These are phyloP conservation scores for Parachaetomium inaequale DNA, from an alignment of 495 filamentous ascomycete species.

Conservation along the genomic window DNA sequence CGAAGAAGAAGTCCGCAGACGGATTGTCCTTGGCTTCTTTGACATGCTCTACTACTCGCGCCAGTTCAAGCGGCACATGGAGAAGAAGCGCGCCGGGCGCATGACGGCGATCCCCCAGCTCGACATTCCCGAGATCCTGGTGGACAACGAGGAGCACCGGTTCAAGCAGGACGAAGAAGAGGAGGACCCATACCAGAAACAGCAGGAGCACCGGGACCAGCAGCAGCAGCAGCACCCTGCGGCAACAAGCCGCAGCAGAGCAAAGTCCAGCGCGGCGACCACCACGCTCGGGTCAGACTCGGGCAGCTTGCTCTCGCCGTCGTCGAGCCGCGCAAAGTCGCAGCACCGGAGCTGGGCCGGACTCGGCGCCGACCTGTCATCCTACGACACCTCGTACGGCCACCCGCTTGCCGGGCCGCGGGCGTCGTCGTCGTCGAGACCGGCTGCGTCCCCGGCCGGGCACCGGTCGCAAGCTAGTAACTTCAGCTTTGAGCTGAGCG, in stretches of 20 bases:
- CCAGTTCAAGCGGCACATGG: conserved; percentile 67
- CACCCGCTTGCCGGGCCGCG: conserved; percentile 43
- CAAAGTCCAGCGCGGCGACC: conserved; percentile 6
- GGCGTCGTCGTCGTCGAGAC: conserved; percentile 2
- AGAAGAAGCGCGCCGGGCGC: conserved; percentile 63
- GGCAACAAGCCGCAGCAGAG: conserved; percentile 12
- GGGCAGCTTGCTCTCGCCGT: conserved; percentile 34
- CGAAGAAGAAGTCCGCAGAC: conserved; percentile 89
- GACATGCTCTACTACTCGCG: conserved; percentile 88
- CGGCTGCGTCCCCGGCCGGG: background rate
- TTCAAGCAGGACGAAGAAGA: conserved; percentile 8
- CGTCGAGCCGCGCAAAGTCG: conserved; percentile 28
- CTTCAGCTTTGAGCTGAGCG: conserved; percentile 47
- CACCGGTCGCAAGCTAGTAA: conserved; percentile 23
- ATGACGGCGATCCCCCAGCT: conserved; percentile 77
- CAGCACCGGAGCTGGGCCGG: conserved; percentile 42
- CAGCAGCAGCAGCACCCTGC: conserved; percentile 3
- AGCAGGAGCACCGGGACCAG: background rate
- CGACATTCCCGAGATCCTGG: conserved; percentile 83
- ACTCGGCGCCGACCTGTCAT: conserved; percentile 39
- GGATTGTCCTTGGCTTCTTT: conserved; percentile 91
- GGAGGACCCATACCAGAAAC: background rate
- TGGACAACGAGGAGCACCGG: conserved; percentile 60
- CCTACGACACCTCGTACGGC: conserved; percentile 39
- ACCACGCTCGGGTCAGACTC: background rate